phyloP scores from a whole-genome alignment of 495 filamentous ascomycete species.

The Aspergillus sclerotioniger region DNA sequence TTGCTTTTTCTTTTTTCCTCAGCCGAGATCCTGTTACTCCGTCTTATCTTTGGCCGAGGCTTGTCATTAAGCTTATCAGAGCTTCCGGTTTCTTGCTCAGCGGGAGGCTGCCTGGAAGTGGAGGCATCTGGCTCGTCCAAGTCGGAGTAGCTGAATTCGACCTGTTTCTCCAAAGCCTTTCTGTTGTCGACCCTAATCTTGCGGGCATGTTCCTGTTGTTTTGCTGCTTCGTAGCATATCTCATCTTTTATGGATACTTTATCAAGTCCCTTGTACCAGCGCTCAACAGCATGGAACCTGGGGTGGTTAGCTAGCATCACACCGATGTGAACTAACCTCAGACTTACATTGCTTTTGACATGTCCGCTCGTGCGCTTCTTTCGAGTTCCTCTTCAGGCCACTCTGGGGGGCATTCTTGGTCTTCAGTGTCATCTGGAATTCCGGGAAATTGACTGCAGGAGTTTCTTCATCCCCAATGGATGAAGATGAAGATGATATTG shows the following conservation, averaged over 20 bases:
- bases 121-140: background rate
- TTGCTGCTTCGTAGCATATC: background rate
- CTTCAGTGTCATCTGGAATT: background rate
- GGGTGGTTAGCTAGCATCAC: background rate
- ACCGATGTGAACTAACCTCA: too few species aligned
- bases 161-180: background rate
- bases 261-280: background rate
- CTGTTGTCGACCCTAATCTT: background rate
- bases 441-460: background rate
- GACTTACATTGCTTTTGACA: background rate
- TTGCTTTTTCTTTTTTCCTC: slow-evolving; percentile 16
- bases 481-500: background rate
- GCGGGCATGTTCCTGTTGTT: background rate
- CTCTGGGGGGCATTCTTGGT: background rate
- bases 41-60: background rate
- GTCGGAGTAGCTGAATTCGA: too few species aligned
- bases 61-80: background rate
- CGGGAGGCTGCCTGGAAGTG: background rate
- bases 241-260: background rate
- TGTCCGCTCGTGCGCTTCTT: background rate
- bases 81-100: too few species aligned
- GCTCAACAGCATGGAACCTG: background rate
- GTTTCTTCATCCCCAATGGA: background rate
- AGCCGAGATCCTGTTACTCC: slow-evolving; percentile 13
- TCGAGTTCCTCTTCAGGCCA: background rate